Base-by-base conservation (phyloP, 495 filamentous ascomycete genomes). In the Chaetomium fimeti region DNA sequence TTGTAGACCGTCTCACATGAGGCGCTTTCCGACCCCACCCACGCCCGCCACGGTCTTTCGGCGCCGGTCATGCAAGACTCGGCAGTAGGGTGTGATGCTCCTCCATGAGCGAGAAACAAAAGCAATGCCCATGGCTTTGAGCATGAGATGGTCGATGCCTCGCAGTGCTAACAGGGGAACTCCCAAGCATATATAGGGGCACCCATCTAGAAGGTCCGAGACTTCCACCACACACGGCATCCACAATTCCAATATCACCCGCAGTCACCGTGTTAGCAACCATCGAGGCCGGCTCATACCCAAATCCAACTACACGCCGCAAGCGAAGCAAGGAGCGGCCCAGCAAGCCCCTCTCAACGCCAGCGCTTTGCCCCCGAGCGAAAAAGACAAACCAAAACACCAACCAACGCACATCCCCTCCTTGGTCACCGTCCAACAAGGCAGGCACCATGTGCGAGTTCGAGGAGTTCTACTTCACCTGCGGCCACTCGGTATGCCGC, bases 401-500 rank as follows among this genome's bases (percentile, higher is more conserved):
- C 29, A 32, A 36, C 32, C n/a, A n/a, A 36, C 43, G 12, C 43
- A 18, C 43, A 47, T 15, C 43, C 18, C 43, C 43, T 47, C 43
- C 43, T 20, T 12, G 43, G 16, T 18, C 18, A 12, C 29, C 47
- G 18, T 4, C 8, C 36, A 1, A 16, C 20, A 6, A 6, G 32
- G 5, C 5, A 12, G 16, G 3, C 42, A 40, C 29, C 42, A 89
- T 90, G 87, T 89, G 88, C 69, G 82, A 88, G 68, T 89, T 77
- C 66, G 88, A 91, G 66, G 81, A 83, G 62, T 85, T 89, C 64
- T 63, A 78, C 62, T 91, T 84, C 66, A 72, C 77, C 60, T 91
- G 88, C 74, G 75, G 76, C 5, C 87, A 89, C 71, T 77, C 76
- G 16, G 69, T 69, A 11, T 72, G 76, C 22, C 82, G 83, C 12